Base-by-base conservation (phyloP, 441 rosid genomes). In the Erodium trifolium region DNA sequence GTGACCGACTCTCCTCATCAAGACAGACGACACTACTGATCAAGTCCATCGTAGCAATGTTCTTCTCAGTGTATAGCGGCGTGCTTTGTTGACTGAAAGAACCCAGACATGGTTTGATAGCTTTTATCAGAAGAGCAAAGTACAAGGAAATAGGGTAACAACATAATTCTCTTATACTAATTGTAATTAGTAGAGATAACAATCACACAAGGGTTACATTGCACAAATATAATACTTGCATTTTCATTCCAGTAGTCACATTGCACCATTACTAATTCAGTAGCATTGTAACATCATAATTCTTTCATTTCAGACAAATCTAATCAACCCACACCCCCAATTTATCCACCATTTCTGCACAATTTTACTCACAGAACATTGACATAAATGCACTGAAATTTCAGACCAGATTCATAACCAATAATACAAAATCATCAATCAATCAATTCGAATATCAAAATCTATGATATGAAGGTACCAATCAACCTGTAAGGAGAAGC, bases 1-100 rank as follows among this genome's bases (percentile, higher is more conserved):
- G 97, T 67, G 99, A 94, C 60, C 94, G 86, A 64, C 98, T 98
- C 77, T 92, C 98, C 77, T 94, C 99, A 68, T 94, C 96, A 73
- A 79, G 77, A 72, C 90, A 93, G 29, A 87, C 88, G 47, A 90
- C 88, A 72, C 91, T 88, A 75, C 84, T 86, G 65, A 94, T 94
- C 88, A 92, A 80, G 77, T 94, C 94, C 89, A 92, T 90, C 0
- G 97, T 87, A 66, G 94, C 85, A 86, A 79, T 86, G 74, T 82
- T 86, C 78, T 88, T 92, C 63, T 86, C 91, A 12, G 68, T 31
- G 49, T 76, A 45, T 45, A 45, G 80, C 68, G 81, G 82, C 14
- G 79, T 72, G 79, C 93, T 80, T n/a, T 73, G 89, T 77, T 86
- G 94, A 78, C 97, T 93, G 86, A 67, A 75, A 67, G 41, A 78